Conservation (phyloP, 805 yeast species). For the Starmerella potacharoeniae region DNA sequence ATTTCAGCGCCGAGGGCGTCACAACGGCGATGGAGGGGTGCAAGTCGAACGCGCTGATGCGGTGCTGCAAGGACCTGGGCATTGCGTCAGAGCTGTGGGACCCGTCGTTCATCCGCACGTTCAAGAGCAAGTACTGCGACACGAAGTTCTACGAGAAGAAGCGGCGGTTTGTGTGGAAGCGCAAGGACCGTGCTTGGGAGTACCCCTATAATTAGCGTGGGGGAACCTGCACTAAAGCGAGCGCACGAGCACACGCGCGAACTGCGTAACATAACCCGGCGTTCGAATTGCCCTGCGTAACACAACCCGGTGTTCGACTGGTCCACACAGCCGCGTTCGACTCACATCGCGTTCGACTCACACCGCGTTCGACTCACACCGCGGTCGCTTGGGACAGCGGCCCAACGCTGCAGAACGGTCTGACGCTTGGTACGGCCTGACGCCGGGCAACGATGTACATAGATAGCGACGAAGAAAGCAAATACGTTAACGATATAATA, state of each 20-base stretch:
- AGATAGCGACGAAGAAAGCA: background rate
- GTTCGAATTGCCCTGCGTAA: too few relatives aligned
- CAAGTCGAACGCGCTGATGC: constrained; percentile 90
- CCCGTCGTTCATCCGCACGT: constrained; percentile 69
- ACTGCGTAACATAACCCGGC: too few relatives aligned
- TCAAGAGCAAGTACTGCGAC: constrained; percentile 57
- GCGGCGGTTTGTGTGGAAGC: constrained; percentile 69
- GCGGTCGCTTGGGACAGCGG: too few relatives aligned
- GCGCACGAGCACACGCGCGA: too few relatives aligned
- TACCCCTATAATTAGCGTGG: constrained; percentile 48
- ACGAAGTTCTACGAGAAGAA: constrained; percentile 81
- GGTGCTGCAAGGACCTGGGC: constrained; percentile 95
- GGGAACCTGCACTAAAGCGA: too few relatives aligned
- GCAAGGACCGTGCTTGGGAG: constrained; percentile 69
- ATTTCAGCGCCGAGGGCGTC: constrained; percentile 71
- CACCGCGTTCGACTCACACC: too few relatives aligned
- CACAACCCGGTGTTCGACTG: too few relatives aligned
- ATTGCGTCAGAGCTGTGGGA: constrained; percentile 97
- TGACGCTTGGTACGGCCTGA: too few relatives aligned
- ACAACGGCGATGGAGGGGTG: constrained; percentile 98
- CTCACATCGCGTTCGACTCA: too few relatives aligned
- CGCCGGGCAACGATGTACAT: too few relatives aligned
- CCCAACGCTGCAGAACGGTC: too few relatives aligned
- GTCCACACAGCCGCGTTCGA: too few relatives aligned
- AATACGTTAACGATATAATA: background rate